Percentiles rank a stretch among this genome's conserved stretches.
Conservation (phyloP, 371 early-diverging fungal species). For the Rhizopus microsporus region DNA sequence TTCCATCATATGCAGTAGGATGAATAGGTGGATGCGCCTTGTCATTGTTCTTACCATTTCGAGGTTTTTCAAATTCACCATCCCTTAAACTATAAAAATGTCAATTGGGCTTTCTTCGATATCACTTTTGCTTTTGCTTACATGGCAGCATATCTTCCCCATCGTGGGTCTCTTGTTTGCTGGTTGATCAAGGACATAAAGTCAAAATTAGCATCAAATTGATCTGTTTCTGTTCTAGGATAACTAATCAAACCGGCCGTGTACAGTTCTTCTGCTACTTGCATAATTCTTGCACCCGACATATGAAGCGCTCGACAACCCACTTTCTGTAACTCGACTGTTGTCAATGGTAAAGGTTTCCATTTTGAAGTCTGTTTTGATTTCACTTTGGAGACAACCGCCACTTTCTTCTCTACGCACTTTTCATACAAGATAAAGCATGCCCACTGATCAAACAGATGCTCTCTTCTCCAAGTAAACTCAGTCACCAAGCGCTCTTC, state of each 20-base stretch:
- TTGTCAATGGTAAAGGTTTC: constrained; percentile 93
- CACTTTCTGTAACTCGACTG: constrained; percentile 93
- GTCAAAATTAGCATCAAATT: constrained; percentile 82
- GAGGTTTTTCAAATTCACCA: constrained; percentile 80
- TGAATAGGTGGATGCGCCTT: constrained; percentile 99
- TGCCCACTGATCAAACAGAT: constrained; percentile 76
- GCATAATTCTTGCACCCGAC: constrained; percentile 86
- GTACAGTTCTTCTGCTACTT: constrained; percentile 87
- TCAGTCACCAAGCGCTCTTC: constrained; percentile 42
- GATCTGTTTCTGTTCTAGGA: constrained; percentile 99
- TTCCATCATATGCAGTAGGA: constrained; percentile 73
- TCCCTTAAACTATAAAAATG: constrained; percentile 54
- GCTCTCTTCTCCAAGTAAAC: constrained; percentile 78
- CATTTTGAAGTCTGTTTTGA: constrained; percentile 79
- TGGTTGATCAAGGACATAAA: constrained; percentile 67
- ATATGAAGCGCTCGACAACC: constrained; percentile 75
- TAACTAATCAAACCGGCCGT: constrained; percentile 94
- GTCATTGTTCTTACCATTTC: constrained; percentile 94
- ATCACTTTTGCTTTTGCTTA: constrained; percentile 27
- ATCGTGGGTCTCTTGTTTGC: constrained; percentile 60
- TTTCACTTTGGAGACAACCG: constrained; percentile 61
- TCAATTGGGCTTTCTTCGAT: not conserved
- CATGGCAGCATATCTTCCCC: constrained; percentile 72
- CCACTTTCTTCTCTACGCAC: constrained; percentile 65
- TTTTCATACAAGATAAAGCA: constrained; percentile 73